Evolutionary conservation across 176 grass and related monocot species (phyloP), one percentile per base, ranked within the genome.

Genomic region (Phyllostachys edulis): DNA sequence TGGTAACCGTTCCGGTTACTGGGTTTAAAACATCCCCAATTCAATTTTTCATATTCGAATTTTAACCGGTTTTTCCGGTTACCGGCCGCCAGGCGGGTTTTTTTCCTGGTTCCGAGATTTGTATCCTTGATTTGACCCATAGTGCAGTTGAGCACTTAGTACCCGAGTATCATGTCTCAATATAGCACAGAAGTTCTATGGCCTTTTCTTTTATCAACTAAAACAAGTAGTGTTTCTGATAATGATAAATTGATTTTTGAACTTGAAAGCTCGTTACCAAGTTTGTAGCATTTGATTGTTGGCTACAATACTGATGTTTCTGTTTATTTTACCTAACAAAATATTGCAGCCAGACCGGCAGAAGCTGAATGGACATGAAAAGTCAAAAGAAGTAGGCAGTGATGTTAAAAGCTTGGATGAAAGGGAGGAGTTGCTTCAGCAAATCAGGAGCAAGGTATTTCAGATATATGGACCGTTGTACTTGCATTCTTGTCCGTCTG

Each of bases 401-500:
- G 72, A 85, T 71, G 73, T 66, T 75, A 96, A 91, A 60, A 89
- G 88, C 82, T 62, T 81, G 29, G 88, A 94, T 24, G 90, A 96
- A 92, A 90, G 91, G 81, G 97, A 82, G 69, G 97, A 89, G 18
- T 88, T 99, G 65, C 97, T 99, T 86, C 88, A 90, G 82, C 90
- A 99, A 90, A 99, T 99, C 68, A 91, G 88, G 87, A 99, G 91
- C 82, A 99, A 99, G 97, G 97, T 99, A 93, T 55, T 24, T 82
- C 36, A 67, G 86, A 69, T 85, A 67, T 71, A 26, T 67, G 12
- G 68, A 73, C 24, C 9, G 34, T 20, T 81, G 59, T 73, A 74
- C 60, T 78, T 78, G 17, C 51, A 44, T 89, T 62, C 63, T 69
- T 63, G 23, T 37, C 46, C 56, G 4, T 9, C 46, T 73, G 47